Base-by-base conservation (phyloP, 768 basidiomycete species). In the Leccinum disarticulatum region DNA sequence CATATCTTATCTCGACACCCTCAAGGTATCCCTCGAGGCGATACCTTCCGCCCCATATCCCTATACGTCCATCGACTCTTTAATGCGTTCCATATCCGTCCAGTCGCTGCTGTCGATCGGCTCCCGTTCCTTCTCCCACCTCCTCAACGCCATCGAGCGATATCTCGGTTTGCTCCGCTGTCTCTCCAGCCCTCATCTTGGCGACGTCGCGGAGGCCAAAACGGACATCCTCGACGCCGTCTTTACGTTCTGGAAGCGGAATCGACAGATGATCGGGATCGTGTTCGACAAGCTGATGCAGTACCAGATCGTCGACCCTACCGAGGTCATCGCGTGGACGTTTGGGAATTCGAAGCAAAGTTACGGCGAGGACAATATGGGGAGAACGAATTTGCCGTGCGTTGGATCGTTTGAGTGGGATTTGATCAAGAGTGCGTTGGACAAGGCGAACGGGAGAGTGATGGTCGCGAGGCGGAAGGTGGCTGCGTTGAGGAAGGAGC, bases 261-360 rank as follows among this genome's bases (percentile, higher is more conserved):
- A 90, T 68, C 79, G 83, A 31, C 95, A 98, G 66, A 93, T 95
- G 86, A 80, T 95, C 51, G 81, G 82, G 15, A 95, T 99, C 69
- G 94, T 98, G 8, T 88, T 96, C 62, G 97, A 98, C 80, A 99
- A 99, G 77, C 78, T 98, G 56, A 91, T 98, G 86, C 96, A 98
- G 71, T 99, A 99, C 75, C 95, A 97, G 70, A 91, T 98, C 58
- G 89, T 98, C 43, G 95, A 98, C 66, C 93, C 95, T 0, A 86
- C 87, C 15, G 95, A 99, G 64, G 89, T 98, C 9, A 88, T 97
- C 56, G 78, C 77, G 4, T 96, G 91, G 90, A 84, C 88, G 17
- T 96, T 98, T 73, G 70, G 77, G 53, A 81, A 84, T 60, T 82
- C 83, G 19, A 78, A 78, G 22, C 2, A 30, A 1, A 11, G 3